Evolutionary conservation across 805 yeast genomes (phyloP).

Genomic region (Saturnispora sanitii): DNA sequence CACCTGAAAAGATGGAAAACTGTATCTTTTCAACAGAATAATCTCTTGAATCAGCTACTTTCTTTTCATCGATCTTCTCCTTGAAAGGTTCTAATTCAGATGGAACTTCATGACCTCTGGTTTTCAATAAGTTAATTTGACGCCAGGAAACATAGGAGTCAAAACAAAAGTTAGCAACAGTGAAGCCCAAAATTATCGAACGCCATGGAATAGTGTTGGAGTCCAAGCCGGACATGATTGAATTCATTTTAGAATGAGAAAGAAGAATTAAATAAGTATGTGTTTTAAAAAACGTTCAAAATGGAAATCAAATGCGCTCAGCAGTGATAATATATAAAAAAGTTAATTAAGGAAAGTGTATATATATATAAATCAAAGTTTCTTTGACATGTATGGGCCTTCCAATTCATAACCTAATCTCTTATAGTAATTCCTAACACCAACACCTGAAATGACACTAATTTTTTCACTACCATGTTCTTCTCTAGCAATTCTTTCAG

Average conservation of each 20-base stretch:
- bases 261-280: neutral
- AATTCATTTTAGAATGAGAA: neutral
- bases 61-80: conserved; percentile 54
- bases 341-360: neutral
- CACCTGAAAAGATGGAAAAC: conserved; percentile 49
- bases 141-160: conserved; percentile 67
- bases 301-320: neutral
- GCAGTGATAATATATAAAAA: no score
- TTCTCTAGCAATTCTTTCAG: conserved; percentile 88
- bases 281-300: neutral
- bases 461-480: conserved; percentile 91
- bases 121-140: conserved; percentile 56
- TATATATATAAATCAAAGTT: neutral
- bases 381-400: conserved; percentile 96
- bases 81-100: conserved; percentile 41
- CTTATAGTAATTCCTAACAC: conserved; percentile 92
- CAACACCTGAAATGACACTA: conserved; percentile 94
- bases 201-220: conserved; percentile 74
- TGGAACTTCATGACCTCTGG: conserved; percentile 46
- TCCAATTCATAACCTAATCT: conserved; percentile 85
- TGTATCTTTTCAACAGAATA: conserved; percentile 73
- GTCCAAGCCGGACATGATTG: conserved; percentile 32
- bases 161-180: conserved; percentile 65
- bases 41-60: conserved; percentile 64
- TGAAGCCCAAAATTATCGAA: conserved; percentile 57